These are phyloP conservation scores for Kwoniella botswanensis DNA, from an alignment of 768 basidiomycete genomes.

Conservation along the genomic window DNA sequence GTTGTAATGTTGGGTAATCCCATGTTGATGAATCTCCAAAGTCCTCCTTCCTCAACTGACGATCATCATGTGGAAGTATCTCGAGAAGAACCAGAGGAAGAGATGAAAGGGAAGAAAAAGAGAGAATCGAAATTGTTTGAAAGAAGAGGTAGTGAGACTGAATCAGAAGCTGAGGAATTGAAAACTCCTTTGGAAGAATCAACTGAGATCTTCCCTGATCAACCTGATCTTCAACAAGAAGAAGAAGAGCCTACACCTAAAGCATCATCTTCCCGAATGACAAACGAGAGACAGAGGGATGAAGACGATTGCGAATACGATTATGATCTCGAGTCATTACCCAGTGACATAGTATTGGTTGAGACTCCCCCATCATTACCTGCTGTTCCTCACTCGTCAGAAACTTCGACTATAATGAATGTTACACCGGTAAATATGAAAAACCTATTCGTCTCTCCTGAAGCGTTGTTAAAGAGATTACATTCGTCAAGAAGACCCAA, in stretches of 20 bases:
- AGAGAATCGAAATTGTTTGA: constrained; percentile 10
- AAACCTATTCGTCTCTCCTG: constrained; percentile 16
- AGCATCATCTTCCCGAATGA: background rate
- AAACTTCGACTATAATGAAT: constrained; percentile 1
- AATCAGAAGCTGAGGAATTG: constrained; percentile 6
- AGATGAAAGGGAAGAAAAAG: background rate
- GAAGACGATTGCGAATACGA: background rate
- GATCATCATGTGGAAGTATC: background rate
- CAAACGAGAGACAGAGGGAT: background rate
- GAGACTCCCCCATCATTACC: constrained; percentile 20
- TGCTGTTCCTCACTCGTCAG: background rate
- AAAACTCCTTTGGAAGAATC: background rate
- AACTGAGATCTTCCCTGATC: background rate
- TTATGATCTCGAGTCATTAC: constrained; percentile 16
- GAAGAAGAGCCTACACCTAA: constrained; percentile 15
- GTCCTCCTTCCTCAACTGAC: background rate
- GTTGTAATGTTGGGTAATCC: constrained; percentile 21
- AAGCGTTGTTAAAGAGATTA: constrained; percentile 17
- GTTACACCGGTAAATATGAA: background rate
- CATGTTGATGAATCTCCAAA: background rate
- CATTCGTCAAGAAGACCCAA: constrained; percentile 13
- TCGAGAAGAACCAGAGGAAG: background rate
- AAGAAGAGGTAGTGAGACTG: constrained; percentile 19
- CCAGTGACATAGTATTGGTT: constrained; percentile 25
- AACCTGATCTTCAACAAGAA: background rate